These are phyloP conservation scores for Cercospora nicotianae DNA, from an alignment of 2,329 filamentous ascomycete species.

Conservation along the genomic window DNA sequence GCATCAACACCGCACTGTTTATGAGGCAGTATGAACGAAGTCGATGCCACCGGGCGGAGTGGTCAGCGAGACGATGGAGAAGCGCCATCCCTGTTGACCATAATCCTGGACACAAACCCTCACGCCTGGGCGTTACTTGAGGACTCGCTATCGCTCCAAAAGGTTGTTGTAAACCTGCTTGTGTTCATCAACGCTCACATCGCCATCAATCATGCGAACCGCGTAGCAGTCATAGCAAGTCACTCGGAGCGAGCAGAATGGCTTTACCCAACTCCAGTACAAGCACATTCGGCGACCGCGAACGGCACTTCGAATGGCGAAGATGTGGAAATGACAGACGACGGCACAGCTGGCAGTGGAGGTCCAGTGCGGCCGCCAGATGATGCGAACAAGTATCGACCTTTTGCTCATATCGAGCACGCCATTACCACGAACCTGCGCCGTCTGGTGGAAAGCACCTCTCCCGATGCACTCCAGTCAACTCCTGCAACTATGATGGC, in stretches of 20 bases:
- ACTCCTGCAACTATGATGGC: slow-evolving; percentile 83
- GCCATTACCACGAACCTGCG: slow-evolving; percentile 74
- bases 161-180: slow-evolving; percentile 82
- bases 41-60: slow-evolving; percentile 57
- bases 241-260: slow-evolving; percentile 84
- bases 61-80: slow-evolving; percentile 40
- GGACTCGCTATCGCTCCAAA: slow-evolving; percentile 72
- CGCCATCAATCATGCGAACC: slow-evolving; percentile 89
- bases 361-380: slow-evolving; percentile 38
- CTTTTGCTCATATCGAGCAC: slow-evolving; percentile 83
- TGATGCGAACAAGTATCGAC: slow-evolving; percentile 85
- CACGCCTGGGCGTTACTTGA: slow-evolving; percentile 85
- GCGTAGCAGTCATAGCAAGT: slow-evolving; percentile 86
- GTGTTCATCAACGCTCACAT: slow-evolving; percentile 97
- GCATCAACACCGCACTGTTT: not conserved
- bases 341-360: slow-evolving; percentile 25
- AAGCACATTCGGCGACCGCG: slow-evolving; percentile 23
- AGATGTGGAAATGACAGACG: slow-evolving; percentile 34
- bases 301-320: slow-evolving; percentile 36
- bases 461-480: slow-evolving; percentile 60
- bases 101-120: slow-evolving; percentile 95
- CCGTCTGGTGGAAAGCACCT: slow-evolving; percentile 70
- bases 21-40: slow-evolving; percentile 57
- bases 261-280: slow-evolving; percentile 70
- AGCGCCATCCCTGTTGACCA: slow-evolving; percentile 78